Base-by-base conservation (phyloP, 2,329 filamentous ascomycete genomes). In the Piedraia hortae region DNA sequence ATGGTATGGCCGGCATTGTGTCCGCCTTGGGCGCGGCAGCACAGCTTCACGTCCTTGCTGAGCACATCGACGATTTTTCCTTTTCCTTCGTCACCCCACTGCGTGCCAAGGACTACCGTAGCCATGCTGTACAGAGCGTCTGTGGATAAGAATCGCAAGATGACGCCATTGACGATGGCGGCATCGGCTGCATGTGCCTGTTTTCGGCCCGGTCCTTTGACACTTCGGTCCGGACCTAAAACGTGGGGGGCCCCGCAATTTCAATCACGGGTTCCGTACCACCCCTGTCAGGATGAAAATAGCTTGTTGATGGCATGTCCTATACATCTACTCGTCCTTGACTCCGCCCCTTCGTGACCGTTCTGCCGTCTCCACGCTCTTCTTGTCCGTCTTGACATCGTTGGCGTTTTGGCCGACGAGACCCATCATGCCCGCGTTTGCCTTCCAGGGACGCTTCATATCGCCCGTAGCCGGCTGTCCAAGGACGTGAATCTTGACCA, bases 381-480 rank as follows among this genome's bases (percentile, higher is more conserved):
- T 56, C 50, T 56, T 56, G 49, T 97, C 85, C 45, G 73, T 89
- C 60, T 88, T 78, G 34, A 72, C 62, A 35, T 71, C 59, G 14
- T 59, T 55, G 32, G 62, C 61, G 49, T 69, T 61, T 46, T 36
- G 34, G 6, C 32, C 34, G n/a, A 28, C 26, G 31, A 80, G 62
- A 29, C 67, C 65, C 35, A 63, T 64, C 71, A 89, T 78, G 23
- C 80, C 78, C 29, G 61, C 69, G 28, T 60, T 50, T 22, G 66
- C 60, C 68, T 93, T 97, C 70, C 88, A 97, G 31, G 85, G 85
- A 29, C 85, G 63, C 63, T 88, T 85, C 36, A 97, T 62, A 33
- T 97, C 85, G 24, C 82, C 85, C 26, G 56, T 62, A 18, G 85
- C 82, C 17, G 82, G 64, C 48, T 85, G 57, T 40, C 80, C 80